These are phyloP conservation scores for Primulina huaijiensis DNA, from an alignment of 257 asterid genomes.

Conservation along the genomic window DNA sequence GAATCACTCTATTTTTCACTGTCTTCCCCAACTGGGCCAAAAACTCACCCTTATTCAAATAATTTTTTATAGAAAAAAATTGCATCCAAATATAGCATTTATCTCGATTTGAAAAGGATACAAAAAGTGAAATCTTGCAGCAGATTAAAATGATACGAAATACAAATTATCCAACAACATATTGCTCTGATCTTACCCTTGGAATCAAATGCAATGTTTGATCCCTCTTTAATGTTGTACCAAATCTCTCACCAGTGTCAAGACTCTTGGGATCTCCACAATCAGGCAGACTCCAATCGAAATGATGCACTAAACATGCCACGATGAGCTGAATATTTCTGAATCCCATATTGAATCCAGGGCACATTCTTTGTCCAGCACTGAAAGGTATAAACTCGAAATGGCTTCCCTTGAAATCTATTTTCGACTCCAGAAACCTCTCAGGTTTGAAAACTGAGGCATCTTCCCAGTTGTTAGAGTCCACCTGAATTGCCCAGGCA, in stretches of 20 bases:
- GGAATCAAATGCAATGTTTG: constrained; percentile 26
- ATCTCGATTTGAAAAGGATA: too few species aligned
- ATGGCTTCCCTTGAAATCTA: constrained; percentile 11
- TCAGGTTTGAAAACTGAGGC: constrained; percentile 20
- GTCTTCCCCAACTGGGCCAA: too few species aligned
- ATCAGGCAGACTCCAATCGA: constrained; percentile 23
- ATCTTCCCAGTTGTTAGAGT: constrained; percentile 21
- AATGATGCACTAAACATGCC: constrained; percentile 16
- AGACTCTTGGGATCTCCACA: not conserved
- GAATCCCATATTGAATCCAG: constrained; percentile 20
- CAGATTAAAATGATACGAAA: too few species aligned
- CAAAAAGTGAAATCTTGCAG: too few species aligned
- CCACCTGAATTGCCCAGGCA: constrained; percentile 25
- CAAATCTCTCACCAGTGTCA: constrained; percentile 14
- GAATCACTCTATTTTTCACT: too few species aligned
- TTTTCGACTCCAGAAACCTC: constrained; percentile 20
- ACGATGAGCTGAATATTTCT: constrained; percentile 18
- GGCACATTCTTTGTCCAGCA: constrained; percentile 25
- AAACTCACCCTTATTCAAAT: too few species aligned
- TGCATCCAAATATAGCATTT: too few species aligned
- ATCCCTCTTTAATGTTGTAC: constrained; percentile 18
- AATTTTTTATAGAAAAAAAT: too few species aligned
- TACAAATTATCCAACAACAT: not conserved
- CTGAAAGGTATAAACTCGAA: constrained; percentile 28
- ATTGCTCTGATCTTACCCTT: constrained; percentile 5